These are phyloP conservation scores for Suillus placidus DNA, from an alignment of 768 basidiomycete genomes.

Conservation along the genomic window DNA sequence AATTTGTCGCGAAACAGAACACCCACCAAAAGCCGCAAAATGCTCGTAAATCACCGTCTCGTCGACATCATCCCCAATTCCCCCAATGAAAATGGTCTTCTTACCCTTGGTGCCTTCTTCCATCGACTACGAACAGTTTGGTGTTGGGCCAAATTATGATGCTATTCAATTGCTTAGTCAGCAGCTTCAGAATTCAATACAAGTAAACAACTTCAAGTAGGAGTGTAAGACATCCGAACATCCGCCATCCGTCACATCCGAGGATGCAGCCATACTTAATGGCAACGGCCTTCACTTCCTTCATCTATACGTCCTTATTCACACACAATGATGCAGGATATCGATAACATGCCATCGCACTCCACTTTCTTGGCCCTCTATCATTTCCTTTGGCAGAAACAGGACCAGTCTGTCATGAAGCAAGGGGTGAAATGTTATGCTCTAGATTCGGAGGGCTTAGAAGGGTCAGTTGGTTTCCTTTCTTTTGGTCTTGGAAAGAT, in stretches of 20 bases:
- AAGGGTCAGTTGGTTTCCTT: not conserved
- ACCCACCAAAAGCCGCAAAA: constrained; percentile 87
- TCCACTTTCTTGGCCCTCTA: not conserved
- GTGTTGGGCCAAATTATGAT: not conserved
- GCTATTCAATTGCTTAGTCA: constrained; percentile 1
- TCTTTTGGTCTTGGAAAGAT: not conserved
- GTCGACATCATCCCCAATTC: constrained; percentile 82
- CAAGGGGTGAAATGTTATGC: not conserved
- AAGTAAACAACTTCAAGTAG: not conserved
- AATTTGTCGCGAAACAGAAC: constrained; percentile 1
- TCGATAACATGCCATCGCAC: not conserved
- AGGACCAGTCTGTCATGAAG: not conserved
- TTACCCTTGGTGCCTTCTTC: constrained; percentile 85
- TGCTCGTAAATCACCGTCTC: constrained; percentile 73
- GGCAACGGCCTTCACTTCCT: not conserved
- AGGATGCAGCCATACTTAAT: not conserved
- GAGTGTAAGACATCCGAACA: not conserved
- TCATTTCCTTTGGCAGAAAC: constrained; percentile 2
- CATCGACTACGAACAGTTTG: constrained; percentile 42
- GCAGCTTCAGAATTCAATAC: not conserved
- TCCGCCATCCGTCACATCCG: not conserved
- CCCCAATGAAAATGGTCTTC: constrained; percentile 85
- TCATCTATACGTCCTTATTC: not conserved
- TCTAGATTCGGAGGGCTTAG: not conserved
- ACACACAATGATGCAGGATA: not conserved